A percentile compares a stretch with the other conserved stretches of the same genome.
phyloP scores from a whole-genome alignment of 2,329 filamentous ascomycete genomes.

The Fusarium sp. region DNA sequence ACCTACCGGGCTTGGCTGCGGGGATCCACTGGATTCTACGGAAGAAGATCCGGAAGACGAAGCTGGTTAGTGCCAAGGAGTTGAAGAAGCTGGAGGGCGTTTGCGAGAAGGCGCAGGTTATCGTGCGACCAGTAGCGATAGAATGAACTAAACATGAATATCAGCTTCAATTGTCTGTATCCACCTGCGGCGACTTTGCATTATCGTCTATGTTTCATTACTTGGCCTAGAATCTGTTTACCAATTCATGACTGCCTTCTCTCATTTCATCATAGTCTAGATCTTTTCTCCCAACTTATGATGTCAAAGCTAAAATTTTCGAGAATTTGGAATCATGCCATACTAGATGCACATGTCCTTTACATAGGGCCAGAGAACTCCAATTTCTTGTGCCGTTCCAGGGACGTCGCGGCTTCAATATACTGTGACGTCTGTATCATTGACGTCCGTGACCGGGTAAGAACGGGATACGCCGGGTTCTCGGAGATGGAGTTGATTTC shows the following conservation, averaged over 20 bases:
- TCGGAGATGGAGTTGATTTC: slow-evolving; percentile 16
- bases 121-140: slow-evolving; percentile 41
- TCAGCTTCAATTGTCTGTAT: too few species aligned
- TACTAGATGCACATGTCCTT: too few species aligned
- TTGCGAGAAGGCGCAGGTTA: slow-evolving; percentile 49
- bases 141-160: slow-evolving; percentile 3
- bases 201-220: too few species aligned
- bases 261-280: too few species aligned
- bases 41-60: slow-evolving; percentile 76
- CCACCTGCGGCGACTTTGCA: too few species aligned
- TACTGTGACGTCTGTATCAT: slow-evolving; percentile 42
- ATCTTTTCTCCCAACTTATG: too few species aligned
- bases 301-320: too few species aligned
- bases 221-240: too few species aligned
- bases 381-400: too few species aligned
- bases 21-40: slow-evolving; percentile 84
- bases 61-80: slow-evolving; percentile 62
- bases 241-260: slow-evolving; percentile 2
- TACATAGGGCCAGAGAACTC: too few species aligned
- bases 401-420: slow-evolving; percentile 3
- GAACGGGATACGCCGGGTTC: slow-evolving; percentile 39
- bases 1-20: slow-evolving; percentile 74
- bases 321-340: too few species aligned
- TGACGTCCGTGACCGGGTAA: slow-evolving; percentile 37
- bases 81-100: slow-evolving; percentile 56